Conservation (phyloP, 108 stramenopile genomes). For the Cyclotella atomus region DNA sequence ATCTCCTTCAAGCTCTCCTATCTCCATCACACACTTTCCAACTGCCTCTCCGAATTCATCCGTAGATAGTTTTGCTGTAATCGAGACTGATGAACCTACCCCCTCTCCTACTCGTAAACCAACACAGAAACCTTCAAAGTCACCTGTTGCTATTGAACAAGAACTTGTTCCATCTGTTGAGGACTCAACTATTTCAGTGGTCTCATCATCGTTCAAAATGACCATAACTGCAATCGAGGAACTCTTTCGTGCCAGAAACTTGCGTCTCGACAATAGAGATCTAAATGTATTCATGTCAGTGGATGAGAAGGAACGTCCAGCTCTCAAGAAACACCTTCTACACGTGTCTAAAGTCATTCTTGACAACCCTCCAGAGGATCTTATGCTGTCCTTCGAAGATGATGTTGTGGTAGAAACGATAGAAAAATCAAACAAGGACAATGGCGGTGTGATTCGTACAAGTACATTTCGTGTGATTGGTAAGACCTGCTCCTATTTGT, state of each 20-base stretch:
- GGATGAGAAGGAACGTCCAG: slow-evolving; percentile 33
- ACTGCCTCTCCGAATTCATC: background rate
- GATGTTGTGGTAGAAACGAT: slow-evolving; percentile 23
- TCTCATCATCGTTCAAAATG: slow-evolving; percentile 34
- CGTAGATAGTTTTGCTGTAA: background rate
- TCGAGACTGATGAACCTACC: background rate
- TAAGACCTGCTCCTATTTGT: slow-evolving; percentile 11
- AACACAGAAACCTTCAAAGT: background rate
- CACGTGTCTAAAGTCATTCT: slow-evolving; percentile 20
- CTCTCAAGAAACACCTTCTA: slow-evolving; percentile 24
- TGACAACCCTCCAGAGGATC: slow-evolving; percentile 15
- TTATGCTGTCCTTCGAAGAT: slow-evolving; percentile 29
- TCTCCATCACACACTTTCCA: background rate
- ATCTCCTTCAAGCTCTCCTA: background rate
- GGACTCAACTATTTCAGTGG: slow-evolving; percentile 20
- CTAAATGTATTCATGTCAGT: slow-evolving; percentile 16
- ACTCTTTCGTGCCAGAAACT: slow-evolving; percentile 6
- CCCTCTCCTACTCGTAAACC: background rate
- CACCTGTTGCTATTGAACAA: background rate
- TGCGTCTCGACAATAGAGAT: slow-evolving; percentile 10
- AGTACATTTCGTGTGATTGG: slow-evolving; percentile 38
- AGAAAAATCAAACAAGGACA: background rate
- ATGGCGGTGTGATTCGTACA: slow-evolving; percentile 18
- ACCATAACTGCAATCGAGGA: slow-evolving; percentile 37
- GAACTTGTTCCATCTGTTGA: background rate